A percentile compares a stretch with the other conserved stretches of the same genome.
Evolutionary conservation across 306 rosid genomes (phyloP).

Genomic region (Argentina anserina): DNA sequence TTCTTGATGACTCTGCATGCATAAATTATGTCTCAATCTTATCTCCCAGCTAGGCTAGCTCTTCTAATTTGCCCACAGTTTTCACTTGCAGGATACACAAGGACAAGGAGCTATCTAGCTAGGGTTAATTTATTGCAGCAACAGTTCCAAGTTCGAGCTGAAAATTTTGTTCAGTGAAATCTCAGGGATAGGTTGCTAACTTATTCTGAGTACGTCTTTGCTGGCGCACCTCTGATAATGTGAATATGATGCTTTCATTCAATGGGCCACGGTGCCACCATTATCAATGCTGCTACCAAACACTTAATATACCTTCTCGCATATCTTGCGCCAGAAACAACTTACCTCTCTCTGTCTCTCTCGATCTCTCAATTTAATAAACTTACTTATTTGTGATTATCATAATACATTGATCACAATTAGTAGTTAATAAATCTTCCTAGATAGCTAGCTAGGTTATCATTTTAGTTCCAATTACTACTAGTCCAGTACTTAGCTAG

Average conservation of each 20-base stretch:
- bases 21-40: not conserved
- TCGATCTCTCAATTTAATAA: not conserved
- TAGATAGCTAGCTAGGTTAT: too few species aligned
- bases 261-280: not conserved
- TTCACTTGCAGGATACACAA: not conserved
- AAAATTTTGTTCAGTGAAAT: not conserved
- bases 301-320: not conserved
- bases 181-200: not conserved
- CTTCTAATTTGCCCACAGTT: not conserved
- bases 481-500: too few species aligned
- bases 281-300: not conserved
- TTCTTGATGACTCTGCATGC: constrained; percentile 19
- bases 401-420: not conserved
- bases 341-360: not conserved
- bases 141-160: not conserved
- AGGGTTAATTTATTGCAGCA: not conserved
- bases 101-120: not conserved
- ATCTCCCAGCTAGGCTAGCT: not conserved
- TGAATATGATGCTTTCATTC: constrained; percentile 1
- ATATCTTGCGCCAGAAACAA: not conserved
- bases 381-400: not conserved
- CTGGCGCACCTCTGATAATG: not conserved
- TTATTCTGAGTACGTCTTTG: not conserved
- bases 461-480: too few species aligned
- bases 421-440: too few species aligned